Conservation (phyloP, 345 rosid species). For the Chamaenerion angustifolium region DNA sequence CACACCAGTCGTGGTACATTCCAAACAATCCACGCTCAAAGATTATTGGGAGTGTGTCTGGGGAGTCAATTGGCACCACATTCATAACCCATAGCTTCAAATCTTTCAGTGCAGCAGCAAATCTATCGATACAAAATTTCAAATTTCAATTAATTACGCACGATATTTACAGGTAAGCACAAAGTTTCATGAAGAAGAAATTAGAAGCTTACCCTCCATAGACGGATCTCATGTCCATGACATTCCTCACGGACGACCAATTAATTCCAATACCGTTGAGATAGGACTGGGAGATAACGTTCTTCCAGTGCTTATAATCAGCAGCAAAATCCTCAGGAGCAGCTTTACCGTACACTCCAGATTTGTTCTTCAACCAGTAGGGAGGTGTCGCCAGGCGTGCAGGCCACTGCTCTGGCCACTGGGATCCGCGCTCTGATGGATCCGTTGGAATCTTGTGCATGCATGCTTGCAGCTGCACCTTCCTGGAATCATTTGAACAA, state of each 20-base stretch:
- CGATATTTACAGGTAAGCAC: not conserved
- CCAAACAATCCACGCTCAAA: constrained; percentile 91
- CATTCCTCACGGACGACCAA: constrained; percentile 66
- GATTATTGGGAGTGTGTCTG: constrained; percentile 75
- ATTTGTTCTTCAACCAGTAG: constrained; percentile 51
- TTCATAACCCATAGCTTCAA: constrained; percentile 80
- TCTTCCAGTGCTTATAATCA: constrained; percentile 61
- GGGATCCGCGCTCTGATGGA: constrained; percentile 43
- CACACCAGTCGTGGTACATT: constrained; percentile 87
- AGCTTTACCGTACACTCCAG: constrained; percentile 57
- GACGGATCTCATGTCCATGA: constrained; percentile 90
- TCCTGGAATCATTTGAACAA: constrained; percentile 27
- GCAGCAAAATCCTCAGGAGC: constrained; percentile 49
- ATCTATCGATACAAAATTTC: constrained; percentile 20
- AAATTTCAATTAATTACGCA: constrained; percentile 1
- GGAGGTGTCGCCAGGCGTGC: constrained; percentile 48
- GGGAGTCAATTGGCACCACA: constrained; percentile 54
- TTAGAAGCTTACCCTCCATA: constrained; percentile 65
- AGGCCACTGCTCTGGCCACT: constrained; percentile 71
- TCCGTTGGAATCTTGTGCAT: constrained; percentile 58
- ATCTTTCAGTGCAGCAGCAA: constrained; percentile 71
- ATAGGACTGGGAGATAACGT: constrained; percentile 43
- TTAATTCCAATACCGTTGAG: constrained; percentile 40
- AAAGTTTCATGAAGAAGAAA: too few relatives aligned
- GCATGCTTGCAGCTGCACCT: constrained; percentile 66